These are phyloP conservation scores for Setaria viridis DNA, from an alignment of 202 grass and related monocot species.

Conservation along the genomic window DNA sequence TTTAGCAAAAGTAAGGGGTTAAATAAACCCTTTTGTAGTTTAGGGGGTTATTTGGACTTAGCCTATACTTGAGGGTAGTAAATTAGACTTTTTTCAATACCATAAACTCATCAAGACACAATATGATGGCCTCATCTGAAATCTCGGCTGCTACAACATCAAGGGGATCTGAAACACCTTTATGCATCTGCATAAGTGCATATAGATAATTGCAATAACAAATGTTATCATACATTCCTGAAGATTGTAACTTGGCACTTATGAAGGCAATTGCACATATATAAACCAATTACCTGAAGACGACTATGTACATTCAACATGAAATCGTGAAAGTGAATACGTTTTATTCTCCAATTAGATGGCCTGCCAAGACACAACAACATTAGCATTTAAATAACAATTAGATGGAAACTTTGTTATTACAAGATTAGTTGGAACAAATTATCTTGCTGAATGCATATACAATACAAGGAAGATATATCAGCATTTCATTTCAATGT, in stretches of 20 bases:
- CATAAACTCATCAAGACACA: conserved; percentile 99
- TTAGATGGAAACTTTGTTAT: background rate
- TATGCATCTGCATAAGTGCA: conserved; percentile 74
- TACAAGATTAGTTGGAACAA: background rate
- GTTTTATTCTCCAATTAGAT: conserved; percentile 92
- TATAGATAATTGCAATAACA: conserved; percentile 23
- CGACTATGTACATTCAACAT: conserved; percentile 95
- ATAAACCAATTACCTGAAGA: conserved; percentile 68
- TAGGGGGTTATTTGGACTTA: too few relatives aligned
- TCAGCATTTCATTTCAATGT: background rate
- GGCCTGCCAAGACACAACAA: conserved; percentile 60
- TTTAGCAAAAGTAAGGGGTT: too few relatives aligned
- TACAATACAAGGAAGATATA: conserved; percentile 16
- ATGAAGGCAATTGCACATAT: conserved; percentile 8
- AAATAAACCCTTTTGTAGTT: too few relatives aligned
- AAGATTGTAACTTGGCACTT: background rate
- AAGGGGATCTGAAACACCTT: conserved; percentile 95
- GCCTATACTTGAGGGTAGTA: too few relatives aligned
- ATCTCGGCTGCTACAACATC: conserved; percentile 96
- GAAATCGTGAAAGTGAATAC: conserved; percentile 96
- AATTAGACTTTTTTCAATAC: conserved; percentile 36
- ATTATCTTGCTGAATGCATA: background rate
- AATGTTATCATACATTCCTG: background rate
- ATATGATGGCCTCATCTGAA: conserved; percentile 90
- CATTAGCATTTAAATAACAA: background rate